phyloP scores from a whole-genome alignment of 2,329 filamentous ascomycete genomes.

The Penicillium aurantiogriseum region DNA sequence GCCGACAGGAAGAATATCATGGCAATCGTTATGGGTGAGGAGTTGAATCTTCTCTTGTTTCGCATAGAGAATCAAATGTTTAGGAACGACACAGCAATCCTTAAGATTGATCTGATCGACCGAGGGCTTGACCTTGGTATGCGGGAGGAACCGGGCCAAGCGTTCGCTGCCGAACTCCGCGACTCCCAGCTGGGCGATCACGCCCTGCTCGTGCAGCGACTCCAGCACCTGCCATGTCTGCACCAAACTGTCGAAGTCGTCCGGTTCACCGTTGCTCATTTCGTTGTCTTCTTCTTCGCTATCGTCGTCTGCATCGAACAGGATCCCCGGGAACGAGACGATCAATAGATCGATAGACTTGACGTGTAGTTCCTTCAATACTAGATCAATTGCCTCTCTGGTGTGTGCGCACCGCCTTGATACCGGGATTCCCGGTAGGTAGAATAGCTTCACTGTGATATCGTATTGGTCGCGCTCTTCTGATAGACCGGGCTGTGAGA shows the following conservation, averaged over 20 bases:
- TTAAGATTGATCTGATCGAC: slow-evolving; percentile 96
- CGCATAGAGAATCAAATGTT: slow-evolving; percentile 79
- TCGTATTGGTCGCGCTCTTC: slow-evolving; percentile 87
- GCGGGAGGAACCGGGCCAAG: slow-evolving; percentile 70
- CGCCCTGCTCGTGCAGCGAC: slow-evolving; percentile 65
- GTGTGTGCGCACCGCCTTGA: slow-evolving; percentile 68
- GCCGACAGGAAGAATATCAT: slow-evolving; percentile 81
- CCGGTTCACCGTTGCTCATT: slow-evolving; percentile 46
- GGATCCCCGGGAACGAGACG: slow-evolving; percentile 87
- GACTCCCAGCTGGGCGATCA: slow-evolving; percentile 74
- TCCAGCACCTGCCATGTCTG: slow-evolving; percentile 71
- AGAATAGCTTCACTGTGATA: slow-evolving; percentile 94
- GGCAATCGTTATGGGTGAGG: slow-evolving; percentile 90
- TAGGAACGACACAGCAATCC: slow-evolving; percentile 94
- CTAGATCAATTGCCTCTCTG: slow-evolving; percentile 73
- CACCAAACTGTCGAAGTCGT: slow-evolving; percentile 61
- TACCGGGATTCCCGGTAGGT: slow-evolving; percentile 69
- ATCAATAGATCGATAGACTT: slow-evolving; percentile 81
- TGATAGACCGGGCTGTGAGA: slow-evolving; percentile 65
- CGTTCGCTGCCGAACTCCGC: slow-evolving; percentile 89
- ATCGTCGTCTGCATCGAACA: slow-evolving; percentile 90
- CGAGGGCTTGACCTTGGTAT: slow-evolving; percentile 68
- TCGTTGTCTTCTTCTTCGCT: slow-evolving; percentile 66
- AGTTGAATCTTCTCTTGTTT: slow-evolving; percentile 80
- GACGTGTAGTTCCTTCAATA: slow-evolving; percentile 75